Percentiles rank a stretch among this genome's conserved stretches.
Conservation (phyloP, 495 filamentous ascomycete genomes). For the Penicillium cataractarum region DNA sequence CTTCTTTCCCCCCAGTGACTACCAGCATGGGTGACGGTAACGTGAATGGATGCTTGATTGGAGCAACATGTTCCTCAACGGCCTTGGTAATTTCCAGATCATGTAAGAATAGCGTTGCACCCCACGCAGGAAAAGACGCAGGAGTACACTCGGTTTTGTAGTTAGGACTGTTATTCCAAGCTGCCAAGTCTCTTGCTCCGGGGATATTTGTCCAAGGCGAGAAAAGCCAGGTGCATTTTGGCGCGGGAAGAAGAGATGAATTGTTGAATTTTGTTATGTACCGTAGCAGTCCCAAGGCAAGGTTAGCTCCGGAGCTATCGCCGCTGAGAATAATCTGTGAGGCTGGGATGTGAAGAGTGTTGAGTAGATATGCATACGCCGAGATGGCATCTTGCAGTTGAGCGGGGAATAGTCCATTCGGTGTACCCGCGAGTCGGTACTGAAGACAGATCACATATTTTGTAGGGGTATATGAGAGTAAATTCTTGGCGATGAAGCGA, state of each 20-base stretch:
- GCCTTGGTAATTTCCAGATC: conserved; percentile 22
- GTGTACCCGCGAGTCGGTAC: conserved; percentile 42
- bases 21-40: conserved; percentile 40
- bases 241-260: conserved; percentile 17
- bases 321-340: conserved; percentile 45
- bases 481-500: conserved; percentile 39
- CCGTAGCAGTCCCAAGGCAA: conserved; percentile 45
- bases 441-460: conserved; percentile 35
- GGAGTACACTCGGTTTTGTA: conserved; percentile 42
- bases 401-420: conserved; percentile 44
- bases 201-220: conserved; percentile 44
- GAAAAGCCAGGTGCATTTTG: conserved; percentile 36
- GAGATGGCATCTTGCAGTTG: conserved; percentile 51
- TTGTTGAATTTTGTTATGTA: conserved; percentile 22
- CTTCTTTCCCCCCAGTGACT: conserved; percentile 43
- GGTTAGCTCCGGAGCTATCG: conserved; percentile 48
- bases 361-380: conserved; percentile 42
- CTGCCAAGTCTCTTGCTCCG: conserved; percentile 5
- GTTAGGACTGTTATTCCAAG: conserved; percentile 33
- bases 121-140: conserved; percentile 37
- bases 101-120: conserved; percentile 30
- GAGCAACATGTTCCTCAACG: conserved; percentile 35
- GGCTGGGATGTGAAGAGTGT: conserved; percentile 34
- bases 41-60: conserved; percentile 38
- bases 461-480: conserved; percentile 31